These are phyloP conservation scores for Metschnikowia santaceciliae DNA, from an alignment of 805 yeast species.

Conservation along the genomic window DNA sequence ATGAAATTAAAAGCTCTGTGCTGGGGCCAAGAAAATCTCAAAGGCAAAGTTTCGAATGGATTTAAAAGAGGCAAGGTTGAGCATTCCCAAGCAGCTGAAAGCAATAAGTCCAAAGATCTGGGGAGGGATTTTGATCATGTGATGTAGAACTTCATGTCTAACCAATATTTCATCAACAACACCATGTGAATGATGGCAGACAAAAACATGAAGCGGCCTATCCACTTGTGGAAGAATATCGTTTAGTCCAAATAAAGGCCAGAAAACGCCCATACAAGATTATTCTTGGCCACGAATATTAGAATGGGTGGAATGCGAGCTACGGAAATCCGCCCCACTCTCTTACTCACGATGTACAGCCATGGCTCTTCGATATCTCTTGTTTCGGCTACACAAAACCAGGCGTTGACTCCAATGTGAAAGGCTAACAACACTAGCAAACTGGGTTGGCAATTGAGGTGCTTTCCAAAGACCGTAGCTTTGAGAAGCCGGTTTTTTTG, in stretches of 20 bases:
- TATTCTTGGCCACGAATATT: slow-evolving; percentile 37
- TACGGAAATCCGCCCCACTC: slow-evolving; percentile 37
- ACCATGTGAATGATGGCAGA: slow-evolving; percentile 34
- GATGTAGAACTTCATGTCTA: slow-evolving; percentile 30
- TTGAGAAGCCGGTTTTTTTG: slow-evolving; percentile 4
- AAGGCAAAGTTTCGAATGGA: slow-evolving; percentile 36
- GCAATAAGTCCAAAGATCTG: slow-evolving; percentile 49
- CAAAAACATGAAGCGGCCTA: slow-evolving; percentile 37
- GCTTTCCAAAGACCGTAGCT: slow-evolving; percentile 17
- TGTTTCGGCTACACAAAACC: slow-evolving; percentile 30
- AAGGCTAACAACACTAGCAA: slow-evolving; percentile 24
- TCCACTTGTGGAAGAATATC: slow-evolving; percentile 41
- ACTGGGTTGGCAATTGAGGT: slow-evolving; percentile 40
- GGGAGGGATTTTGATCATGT: slow-evolving; percentile 44
- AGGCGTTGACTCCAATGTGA: slow-evolving; percentile 27
- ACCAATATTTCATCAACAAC: slow-evolving; percentile 38
- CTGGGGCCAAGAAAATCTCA: slow-evolving; percentile 41
- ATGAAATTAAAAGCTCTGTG: slow-evolving; percentile 40
- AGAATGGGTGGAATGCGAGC: slow-evolving; percentile 39
- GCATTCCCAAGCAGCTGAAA: slow-evolving; percentile 31
- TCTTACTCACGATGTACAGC: slow-evolving; percentile 38
- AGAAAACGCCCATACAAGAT: slow-evolving; percentile 33
- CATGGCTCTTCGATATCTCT: slow-evolving; percentile 37
- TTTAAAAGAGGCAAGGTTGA: slow-evolving; percentile 34
- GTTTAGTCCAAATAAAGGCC: slow-evolving; percentile 42